Evolutionary conservation across 2,329 filamentous ascomycete genomes (phyloP).

Genomic region (Daldinia sp.): DNA sequence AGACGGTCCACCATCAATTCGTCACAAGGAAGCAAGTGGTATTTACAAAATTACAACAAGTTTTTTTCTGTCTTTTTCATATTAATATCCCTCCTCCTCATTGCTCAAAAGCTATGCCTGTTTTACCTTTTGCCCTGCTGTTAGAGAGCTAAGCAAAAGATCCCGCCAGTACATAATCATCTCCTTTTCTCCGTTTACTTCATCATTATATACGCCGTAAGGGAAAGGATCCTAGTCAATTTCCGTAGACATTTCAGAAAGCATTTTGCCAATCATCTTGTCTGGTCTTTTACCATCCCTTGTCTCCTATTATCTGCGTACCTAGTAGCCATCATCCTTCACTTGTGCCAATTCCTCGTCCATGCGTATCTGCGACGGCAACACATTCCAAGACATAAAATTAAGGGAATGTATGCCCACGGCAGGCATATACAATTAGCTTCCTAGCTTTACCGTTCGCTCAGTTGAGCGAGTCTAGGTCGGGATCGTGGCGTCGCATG

Average conservation of each 20-base stretch:
- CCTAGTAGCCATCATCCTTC: not conserved
- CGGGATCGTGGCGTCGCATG: conserved; percentile 21
- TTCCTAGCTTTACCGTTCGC: not conserved
- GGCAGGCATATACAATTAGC: not conserved
- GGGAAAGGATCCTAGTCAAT: conserved; percentile 26
- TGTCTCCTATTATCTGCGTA: not conserved
- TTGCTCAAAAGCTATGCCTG: not conserved
- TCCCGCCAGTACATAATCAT: conserved; percentile 33
- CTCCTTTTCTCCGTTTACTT: conserved; percentile 11
- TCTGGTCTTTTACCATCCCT: not conserved
- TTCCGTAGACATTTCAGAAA: conserved; percentile 30
- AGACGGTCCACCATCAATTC: conserved; percentile 3
- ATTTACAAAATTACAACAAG: not conserved
- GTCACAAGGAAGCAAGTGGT: not conserved
- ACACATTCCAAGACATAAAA: not conserved
- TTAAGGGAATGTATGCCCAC: not conserved
- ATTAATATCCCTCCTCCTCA: not conserved
- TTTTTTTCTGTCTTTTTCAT: not conserved
- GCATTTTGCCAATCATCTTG: conserved; percentile 32
- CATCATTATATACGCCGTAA: conserved; percentile 36
- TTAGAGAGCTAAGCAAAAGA: conserved; percentile 11
- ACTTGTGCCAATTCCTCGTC: not conserved
- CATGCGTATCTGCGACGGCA: not conserved
- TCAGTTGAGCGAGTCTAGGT: conserved; percentile 42
- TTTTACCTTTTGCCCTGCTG: not conserved